phyloP scores from a whole-genome alignment of 352 stramenopile species.

The Hyaloperonospora brassicae region DNA sequence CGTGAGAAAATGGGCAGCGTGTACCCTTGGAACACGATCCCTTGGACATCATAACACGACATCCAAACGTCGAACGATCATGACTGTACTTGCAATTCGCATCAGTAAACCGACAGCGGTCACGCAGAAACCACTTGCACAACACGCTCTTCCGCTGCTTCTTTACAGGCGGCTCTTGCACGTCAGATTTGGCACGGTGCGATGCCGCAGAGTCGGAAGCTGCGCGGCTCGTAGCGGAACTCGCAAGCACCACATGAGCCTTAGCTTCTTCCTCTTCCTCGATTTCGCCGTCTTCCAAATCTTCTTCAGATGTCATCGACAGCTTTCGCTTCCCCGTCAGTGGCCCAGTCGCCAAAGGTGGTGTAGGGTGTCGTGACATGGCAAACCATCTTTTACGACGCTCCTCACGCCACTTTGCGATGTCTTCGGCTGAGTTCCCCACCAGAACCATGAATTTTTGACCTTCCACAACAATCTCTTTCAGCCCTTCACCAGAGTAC shows the following conservation, averaged over 20 bases:
- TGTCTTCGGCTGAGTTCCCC: slow-evolving; percentile 73
- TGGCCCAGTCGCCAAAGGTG: neutral
- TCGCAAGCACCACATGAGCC: slow-evolving; percentile 10
- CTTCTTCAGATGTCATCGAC: slow-evolving; percentile 32
- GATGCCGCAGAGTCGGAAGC: neutral
- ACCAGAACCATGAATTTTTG: slow-evolving; percentile 84
- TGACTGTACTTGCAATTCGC: slow-evolving; percentile 63
- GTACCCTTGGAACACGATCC: slow-evolving; percentile 48
- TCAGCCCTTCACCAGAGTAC: slow-evolving; percentile 57
- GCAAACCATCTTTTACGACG: slow-evolving; percentile 59
- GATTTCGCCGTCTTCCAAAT: slow-evolving; percentile 58
- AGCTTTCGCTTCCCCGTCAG: slow-evolving; percentile 43
- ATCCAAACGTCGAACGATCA: slow-evolving; percentile 49
- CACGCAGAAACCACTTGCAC: slow-evolving; percentile 63
- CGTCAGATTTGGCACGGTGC: neutral
- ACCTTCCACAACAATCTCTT: slow-evolving; percentile 80
- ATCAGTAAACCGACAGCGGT: slow-evolving; percentile 49
- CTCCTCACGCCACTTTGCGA: slow-evolving; percentile 69
- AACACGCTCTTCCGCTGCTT: slow-evolving; percentile 38
- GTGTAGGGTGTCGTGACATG: slow-evolving; percentile 22
- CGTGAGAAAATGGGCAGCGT: slow-evolving; percentile 56
- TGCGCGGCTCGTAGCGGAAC: slow-evolving; percentile 11
- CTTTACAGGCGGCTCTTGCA: slow-evolving; percentile 27
- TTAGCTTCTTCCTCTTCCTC: slow-evolving; percentile 31
- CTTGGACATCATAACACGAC: slow-evolving; percentile 47